Conservation (phyloP, 148 eudicot species). For the Diospyros lotus region DNA sequence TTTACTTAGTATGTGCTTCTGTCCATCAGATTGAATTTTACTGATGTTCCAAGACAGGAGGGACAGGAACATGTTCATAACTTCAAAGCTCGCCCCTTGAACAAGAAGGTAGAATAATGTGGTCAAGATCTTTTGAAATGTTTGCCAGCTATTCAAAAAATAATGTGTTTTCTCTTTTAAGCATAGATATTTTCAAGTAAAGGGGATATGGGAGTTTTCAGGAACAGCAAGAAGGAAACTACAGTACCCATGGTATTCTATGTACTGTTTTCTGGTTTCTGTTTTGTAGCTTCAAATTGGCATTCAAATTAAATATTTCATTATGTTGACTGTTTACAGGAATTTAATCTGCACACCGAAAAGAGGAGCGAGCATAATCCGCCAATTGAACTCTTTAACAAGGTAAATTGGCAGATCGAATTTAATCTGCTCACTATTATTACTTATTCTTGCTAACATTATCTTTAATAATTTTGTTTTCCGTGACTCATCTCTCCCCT, state of each 20-base stretch:
- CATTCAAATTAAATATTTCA: not conserved
- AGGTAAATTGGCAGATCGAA: slow-evolving; percentile 35
- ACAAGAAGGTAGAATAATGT: slow-evolving; percentile 46
- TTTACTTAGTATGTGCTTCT: not conserved
- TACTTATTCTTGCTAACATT: not conserved
- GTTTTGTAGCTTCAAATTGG: not conserved
- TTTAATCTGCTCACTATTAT: not conserved
- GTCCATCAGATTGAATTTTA: slow-evolving; percentile 31
- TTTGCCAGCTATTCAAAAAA: not conserved
- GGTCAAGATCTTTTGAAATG: not conserved
- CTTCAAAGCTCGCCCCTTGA: slow-evolving; percentile 78
- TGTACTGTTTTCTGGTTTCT: not conserved
- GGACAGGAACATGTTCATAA: slow-evolving; percentile 28
- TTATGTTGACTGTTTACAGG: slow-evolving; percentile 33
- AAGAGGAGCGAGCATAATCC: slow-evolving; percentile 59
- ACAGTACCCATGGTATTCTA: slow-evolving; percentile 67
- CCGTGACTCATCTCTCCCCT: not conserved
- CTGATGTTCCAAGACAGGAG: slow-evolving; percentile 31
- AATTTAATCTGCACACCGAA: slow-evolving; percentile 64
- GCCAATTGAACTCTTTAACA: slow-evolving; percentile 74
- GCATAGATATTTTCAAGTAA: slow-evolving; percentile 78
- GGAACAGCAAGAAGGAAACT: slow-evolving; percentile 65
- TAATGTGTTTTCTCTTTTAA: not conserved
- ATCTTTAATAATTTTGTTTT: not conserved
- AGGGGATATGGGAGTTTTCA: slow-evolving; percentile 70